A percentile compares a stretch with the other conserved stretches of the same genome.
These are phyloP conservation scores for Nothopassalora personata DNA, from an alignment of 2,329 filamentous ascomycete species.

Conservation along the genomic window DNA sequence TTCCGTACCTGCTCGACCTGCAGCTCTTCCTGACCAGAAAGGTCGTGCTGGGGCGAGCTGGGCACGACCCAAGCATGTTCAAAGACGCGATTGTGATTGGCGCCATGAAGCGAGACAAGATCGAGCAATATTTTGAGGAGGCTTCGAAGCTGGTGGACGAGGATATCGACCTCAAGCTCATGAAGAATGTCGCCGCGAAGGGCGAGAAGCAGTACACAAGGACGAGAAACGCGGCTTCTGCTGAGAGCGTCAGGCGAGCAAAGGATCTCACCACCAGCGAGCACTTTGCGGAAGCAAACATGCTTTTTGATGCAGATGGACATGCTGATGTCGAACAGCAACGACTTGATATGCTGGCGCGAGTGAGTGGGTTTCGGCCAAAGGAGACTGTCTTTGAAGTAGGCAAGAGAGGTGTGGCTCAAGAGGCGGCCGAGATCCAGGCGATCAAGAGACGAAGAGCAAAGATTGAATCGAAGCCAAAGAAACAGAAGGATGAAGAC, in stretches of 20 bases:
- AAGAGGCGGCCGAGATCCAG: constrained; percentile 63
- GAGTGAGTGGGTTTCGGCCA: constrained; percentile 82
- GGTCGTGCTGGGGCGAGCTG: constrained; percentile 65
- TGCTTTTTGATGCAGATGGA: constrained; percentile 63
- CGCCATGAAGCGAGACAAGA: constrained; percentile 62
- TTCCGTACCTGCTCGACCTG: constrained; percentile 86
- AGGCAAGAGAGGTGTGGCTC: constrained; percentile 63
- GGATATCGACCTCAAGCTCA: constrained; percentile 63
- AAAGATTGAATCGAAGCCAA: constrained; percentile 58
- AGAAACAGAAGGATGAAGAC: constrained; percentile 35
- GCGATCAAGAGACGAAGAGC: constrained; percentile 64
- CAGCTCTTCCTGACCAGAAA: constrained; percentile 90
- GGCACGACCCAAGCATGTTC: constrained; percentile 60
- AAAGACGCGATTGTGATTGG: constrained; percentile 81
- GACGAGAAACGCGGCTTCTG: constrained; percentile 83
- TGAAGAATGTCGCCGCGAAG: constrained; percentile 72
- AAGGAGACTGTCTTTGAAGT: constrained; percentile 97
- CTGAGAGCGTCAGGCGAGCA: constrained; percentile 81
- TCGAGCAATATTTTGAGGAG: constrained; percentile 77
- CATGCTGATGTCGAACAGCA: constrained; percentile 62
- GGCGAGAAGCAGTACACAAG: constrained; percentile 90
- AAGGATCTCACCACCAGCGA: constrained; percentile 68
- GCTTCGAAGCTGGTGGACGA: constrained; percentile 72
- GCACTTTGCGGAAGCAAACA: constrained; percentile 69
- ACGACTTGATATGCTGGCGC: constrained; percentile 78